Conservation (phyloP, 352 stramenopile species). For the Pythium sp. region DNA sequence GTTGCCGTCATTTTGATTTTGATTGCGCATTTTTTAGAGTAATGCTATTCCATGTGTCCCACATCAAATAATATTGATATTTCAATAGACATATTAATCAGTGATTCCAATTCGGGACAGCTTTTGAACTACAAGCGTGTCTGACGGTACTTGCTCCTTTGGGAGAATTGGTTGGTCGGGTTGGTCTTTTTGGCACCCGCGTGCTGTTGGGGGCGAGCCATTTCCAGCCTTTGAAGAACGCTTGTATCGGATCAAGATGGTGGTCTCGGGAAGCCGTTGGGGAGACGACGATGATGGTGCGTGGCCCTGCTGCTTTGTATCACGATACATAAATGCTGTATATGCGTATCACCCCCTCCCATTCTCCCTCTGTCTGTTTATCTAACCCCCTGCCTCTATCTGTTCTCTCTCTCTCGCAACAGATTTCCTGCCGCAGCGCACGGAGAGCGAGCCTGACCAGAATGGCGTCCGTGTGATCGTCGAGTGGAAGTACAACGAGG, state of each 20-base stretch:
- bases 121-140: not conserved
- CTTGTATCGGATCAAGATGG: slow-evolving; percentile 36
- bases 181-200: not conserved
- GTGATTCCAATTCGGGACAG: not conserved
- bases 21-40: not conserved
- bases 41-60: not conserved
- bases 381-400: not conserved
- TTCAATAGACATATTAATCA: not conserved
- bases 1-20: not conserved
- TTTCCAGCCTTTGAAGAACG: slow-evolving; percentile 7
- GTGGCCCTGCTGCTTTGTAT: slow-evolving; percentile 6
- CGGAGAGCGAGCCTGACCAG: slow-evolving; percentile 78
- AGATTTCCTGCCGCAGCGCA: slow-evolving; percentile 78
- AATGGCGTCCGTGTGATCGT: slow-evolving; percentile 84
- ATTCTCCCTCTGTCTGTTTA: not conserved
- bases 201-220: not conserved
- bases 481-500: slow-evolving; percentile 89
- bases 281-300: slow-evolving; percentile 70
- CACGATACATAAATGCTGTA: not conserved
- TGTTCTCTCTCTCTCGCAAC: not conserved
- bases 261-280: slow-evolving; percentile 73
- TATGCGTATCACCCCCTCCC: not conserved
- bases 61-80: not conserved
- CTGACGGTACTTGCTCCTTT: not conserved
- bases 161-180: slow-evolving; percentile 8